phyloP scores from a whole-genome alignment of 495 filamentous ascomycete species.

The Paragyromitra xinjiangensis region DNA sequence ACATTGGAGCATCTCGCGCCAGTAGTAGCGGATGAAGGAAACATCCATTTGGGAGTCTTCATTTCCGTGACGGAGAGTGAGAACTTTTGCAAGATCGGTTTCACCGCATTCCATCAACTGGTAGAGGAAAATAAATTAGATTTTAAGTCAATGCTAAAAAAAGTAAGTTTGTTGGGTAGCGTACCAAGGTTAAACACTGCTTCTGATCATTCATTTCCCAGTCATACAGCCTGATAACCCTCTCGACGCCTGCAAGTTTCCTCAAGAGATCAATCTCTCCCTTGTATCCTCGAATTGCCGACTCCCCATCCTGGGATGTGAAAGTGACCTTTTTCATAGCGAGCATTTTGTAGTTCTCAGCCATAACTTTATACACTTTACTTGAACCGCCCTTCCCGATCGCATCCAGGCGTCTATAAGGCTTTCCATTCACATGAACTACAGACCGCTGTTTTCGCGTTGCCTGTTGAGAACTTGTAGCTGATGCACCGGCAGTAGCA shows the following conservation, averaged over 20 bases:
- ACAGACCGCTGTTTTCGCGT: constrained; percentile 77
- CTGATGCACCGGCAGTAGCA: constrained; percentile 77
- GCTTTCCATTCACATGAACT: constrained; percentile 87
- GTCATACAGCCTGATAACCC: constrained; percentile 89
- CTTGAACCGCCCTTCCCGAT: constrained; percentile 92
- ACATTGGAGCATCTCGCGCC: constrained; percentile 99
- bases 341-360: constrained; percentile 93
- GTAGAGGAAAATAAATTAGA: constrained; percentile 33
- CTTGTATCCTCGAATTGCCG: constrained; percentile 86
- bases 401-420: constrained; percentile 85
- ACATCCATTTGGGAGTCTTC: constrained; percentile 82
- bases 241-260: constrained; percentile 80
- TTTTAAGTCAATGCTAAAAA: not conserved
- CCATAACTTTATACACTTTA: constrained; percentile 95
- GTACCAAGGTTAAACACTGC: constrained; percentile 80
- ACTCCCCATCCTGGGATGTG: constrained; percentile 76
- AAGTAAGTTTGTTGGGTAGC: constrained; percentile 52
- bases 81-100: constrained; percentile 88
- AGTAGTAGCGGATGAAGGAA: constrained; percentile 93
- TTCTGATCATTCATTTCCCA: constrained; percentile 92
- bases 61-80: constrained; percentile 74
- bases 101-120: constrained; percentile 98
- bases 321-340: constrained; percentile 92
- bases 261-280: constrained; percentile 94
- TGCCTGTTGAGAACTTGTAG: constrained; percentile 60